Evolutionary conservation across 371 early-diverging fungal species (phyloP).

Genomic region (Mycotypha africana): DNA sequence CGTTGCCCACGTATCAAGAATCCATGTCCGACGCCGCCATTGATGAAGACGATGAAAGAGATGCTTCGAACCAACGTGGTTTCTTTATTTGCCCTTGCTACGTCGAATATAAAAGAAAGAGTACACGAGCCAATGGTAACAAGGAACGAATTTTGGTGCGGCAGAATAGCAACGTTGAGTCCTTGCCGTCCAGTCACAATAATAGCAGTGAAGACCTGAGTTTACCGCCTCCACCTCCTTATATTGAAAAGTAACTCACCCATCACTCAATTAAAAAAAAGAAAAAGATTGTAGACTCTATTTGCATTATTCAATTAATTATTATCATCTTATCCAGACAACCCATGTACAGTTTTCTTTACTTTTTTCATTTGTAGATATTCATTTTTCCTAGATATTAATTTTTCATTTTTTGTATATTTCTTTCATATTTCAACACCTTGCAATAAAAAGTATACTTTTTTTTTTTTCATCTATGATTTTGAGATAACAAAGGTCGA

Average conservation of each 20-base stretch:
- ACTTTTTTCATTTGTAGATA: too few species aligned
- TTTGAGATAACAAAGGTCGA: too few species aligned
- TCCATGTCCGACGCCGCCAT: slow-evolving; percentile 20
- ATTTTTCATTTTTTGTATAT: too few species aligned
- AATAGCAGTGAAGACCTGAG: slow-evolving; percentile 1
- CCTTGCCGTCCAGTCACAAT: neutral
- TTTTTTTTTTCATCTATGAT: too few species aligned
- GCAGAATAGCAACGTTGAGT: slow-evolving; percentile 8
- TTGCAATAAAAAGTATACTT: too few species aligned
- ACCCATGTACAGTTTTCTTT: too few species aligned
- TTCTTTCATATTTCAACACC: too few species aligned
- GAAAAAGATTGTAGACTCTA: too few species aligned
- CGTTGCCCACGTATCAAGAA: slow-evolving; percentile 39
- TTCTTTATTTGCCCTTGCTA: slow-evolving; percentile 44
- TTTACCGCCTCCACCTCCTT: slow-evolving; percentile 16
- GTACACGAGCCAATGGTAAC: slow-evolving; percentile 8
- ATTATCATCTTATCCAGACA: too few species aligned
- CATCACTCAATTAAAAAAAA: too few species aligned
- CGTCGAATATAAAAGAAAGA: slow-evolving; percentile 37
- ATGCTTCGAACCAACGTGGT: slow-evolving; percentile 7
- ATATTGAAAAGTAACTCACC: slow-evolving; percentile 1
- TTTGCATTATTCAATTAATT: too few species aligned
- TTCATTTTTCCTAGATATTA: too few species aligned
- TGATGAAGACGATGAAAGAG: slow-evolving; percentile 16
- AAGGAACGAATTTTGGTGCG: slow-evolving; percentile 28